phyloP scores from a whole-genome alignment of 1,139 yeast genomes.

The Lodderomyces jiufengensis region DNA sequence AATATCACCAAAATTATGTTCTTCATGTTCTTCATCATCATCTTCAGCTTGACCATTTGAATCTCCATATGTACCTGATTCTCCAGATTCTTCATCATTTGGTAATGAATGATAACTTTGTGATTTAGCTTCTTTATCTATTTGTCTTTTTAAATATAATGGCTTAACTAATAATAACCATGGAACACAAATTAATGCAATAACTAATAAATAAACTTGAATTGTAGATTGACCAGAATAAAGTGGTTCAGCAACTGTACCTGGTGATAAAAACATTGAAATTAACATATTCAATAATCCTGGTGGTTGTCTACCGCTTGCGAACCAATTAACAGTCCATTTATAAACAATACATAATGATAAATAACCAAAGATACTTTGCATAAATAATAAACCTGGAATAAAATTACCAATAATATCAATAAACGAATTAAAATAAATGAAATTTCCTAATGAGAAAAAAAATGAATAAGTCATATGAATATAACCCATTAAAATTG shows the following conservation, averaged over 20 bases:
- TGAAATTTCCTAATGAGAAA: constrained; percentile 65
- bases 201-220: constrained; percentile 54
- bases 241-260: constrained; percentile 62
- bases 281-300: constrained; percentile 78
- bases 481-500: constrained; percentile 72
- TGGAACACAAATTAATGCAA: constrained; percentile 74
- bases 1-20: constrained; percentile 64
- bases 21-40: constrained; percentile 53
- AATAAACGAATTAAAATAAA: constrained; percentile 53
- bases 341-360: constrained; percentile 70
- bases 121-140: constrained; percentile 39
- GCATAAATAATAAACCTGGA: constrained; percentile 80
- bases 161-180: constrained; percentile 72
- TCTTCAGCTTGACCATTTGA: constrained; percentile 31
- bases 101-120: constrained; percentile 25
- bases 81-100: constrained; percentile 21
- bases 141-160: constrained; percentile 40
- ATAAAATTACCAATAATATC: constrained; percentile 75
- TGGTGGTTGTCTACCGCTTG: constrained; percentile 68
- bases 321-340: constrained; percentile 77
- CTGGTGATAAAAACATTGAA: constrained; percentile 78
- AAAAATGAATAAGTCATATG: constrained; percentile 75
- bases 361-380: constrained; percentile 76
- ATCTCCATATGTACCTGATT: constrained; percentile 21
- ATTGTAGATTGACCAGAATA: constrained; percentile 61